A percentile compares a stretch with the other conserved stretches of the same genome.
Evolutionary conservation across 768 basidiomycete species (phyloP).

Genomic region (Rhizopogon salebrosus): DNA sequence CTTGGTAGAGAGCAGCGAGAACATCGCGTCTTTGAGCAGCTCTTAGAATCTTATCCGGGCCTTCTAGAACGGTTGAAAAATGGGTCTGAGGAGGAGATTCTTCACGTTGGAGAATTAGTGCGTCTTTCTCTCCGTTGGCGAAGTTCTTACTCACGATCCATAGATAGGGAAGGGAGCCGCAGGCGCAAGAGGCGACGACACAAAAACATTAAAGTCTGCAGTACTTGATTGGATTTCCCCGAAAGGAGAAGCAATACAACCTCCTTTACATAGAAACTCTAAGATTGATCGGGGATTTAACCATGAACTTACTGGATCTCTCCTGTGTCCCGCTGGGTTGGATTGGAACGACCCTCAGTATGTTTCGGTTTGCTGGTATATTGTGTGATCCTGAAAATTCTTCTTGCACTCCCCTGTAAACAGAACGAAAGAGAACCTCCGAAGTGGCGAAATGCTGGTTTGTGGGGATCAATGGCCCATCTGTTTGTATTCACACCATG

Average conservation of each 20-base stretch:
- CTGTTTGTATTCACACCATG: conserved; percentile 14
- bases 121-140: too few relatives aligned
- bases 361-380: background rate
- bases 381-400: too few relatives aligned
- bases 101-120: conserved; percentile 10
- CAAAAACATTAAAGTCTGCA: conserved; percentile 15
- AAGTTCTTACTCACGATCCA: too few relatives aligned
- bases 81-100: too few relatives aligned
- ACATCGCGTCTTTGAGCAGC: conserved; percentile 8
- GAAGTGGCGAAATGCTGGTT: conserved; percentile 11
- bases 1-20: conserved; percentile 8
- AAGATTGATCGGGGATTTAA: conserved; percentile 12
- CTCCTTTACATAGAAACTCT: too few relatives aligned
- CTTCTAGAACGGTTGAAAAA: too few relatives aligned
- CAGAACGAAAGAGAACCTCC: background rate
- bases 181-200: conserved; percentile 13
- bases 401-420: too few relatives aligned
- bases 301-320: conserved; percentile 13
- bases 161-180: too few relatives aligned
- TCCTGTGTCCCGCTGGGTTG: conserved; percentile 17
- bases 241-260: too few relatives aligned
- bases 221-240: conserved; percentile 22
- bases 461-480: conserved; percentile 21
- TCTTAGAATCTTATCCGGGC: conserved; percentile 10
- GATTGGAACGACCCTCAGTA: conserved; percentile 17